phyloP scores from a whole-genome alignment of 2,329 filamentous ascomycete genomes.

The Aspergillus ruber region DNA sequence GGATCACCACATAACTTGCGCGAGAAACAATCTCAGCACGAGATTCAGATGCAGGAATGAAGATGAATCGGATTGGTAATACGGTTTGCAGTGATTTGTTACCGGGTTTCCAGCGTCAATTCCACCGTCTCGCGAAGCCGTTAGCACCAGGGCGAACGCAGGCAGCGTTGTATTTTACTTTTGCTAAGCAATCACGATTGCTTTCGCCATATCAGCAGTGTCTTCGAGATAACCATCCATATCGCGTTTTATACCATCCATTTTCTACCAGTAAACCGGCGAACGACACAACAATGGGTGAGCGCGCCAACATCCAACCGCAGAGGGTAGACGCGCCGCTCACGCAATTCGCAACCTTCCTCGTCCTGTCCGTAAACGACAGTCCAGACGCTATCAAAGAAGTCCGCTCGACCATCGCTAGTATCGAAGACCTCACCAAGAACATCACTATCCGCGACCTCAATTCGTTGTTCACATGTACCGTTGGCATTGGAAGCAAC shows the following conservation, averaged over 20 bases:
- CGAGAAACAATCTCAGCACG: no score
- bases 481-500: constrained; percentile 49
- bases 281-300: background rate
- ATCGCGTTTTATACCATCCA: background rate
- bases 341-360: constrained; percentile 49
- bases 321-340: constrained; percentile 44
- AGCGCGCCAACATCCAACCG: constrained; percentile 27
- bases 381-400: constrained; percentile 31
- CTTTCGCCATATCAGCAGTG: background rate
- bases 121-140: background rate
- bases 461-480: constrained; percentile 44
- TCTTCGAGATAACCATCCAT: background rate
- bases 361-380: constrained; percentile 43
- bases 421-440: constrained; percentile 44
- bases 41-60: background rate
- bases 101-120: background rate
- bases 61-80: background rate
- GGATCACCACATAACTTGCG: background rate
- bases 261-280: background rate
- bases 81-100: background rate
- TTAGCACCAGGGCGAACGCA: background rate
- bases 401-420: constrained; percentile 42
- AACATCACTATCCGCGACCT: constrained; percentile 49
- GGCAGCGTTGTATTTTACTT: background rate
- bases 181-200: background rate